These are phyloP conservation scores for Cordyceps fumosorosea DNA, from an alignment of 2,329 filamentous ascomycete species.

Conservation along the genomic window DNA sequence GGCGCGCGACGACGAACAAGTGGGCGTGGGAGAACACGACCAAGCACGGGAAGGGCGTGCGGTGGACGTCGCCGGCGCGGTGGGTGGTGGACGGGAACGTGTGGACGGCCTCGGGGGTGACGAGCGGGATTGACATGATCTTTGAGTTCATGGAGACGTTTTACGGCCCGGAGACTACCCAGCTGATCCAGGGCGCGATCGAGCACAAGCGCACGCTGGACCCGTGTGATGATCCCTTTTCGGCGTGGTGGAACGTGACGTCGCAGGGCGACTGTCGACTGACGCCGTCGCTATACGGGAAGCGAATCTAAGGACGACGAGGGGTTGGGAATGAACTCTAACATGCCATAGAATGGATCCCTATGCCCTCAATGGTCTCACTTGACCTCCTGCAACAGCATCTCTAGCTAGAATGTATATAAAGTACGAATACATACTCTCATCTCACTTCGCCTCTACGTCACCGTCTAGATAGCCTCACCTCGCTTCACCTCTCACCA, in stretches of 20 bases:
- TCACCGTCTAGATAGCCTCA: too few relatives aligned
- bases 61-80: constrained; percentile 54
- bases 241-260: constrained; percentile 11
- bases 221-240: constrained; percentile 18
- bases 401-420: too few relatives aligned
- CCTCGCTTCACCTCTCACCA: too few relatives aligned
- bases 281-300: not conserved
- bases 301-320: not conserved
- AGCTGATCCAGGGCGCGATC: constrained; percentile 10
- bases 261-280: constrained; percentile 9
- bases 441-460: too few relatives aligned
- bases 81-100: constrained; percentile 60
- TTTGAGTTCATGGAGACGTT: constrained; percentile 16
- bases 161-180: constrained; percentile 10
- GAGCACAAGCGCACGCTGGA: constrained; percentile 16
- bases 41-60: constrained; percentile 39
- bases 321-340: too few relatives aligned
- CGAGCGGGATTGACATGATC: constrained; percentile 16
- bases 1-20: constrained; percentile 61
- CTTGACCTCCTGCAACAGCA: too few relatives aligned
- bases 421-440: not conserved
- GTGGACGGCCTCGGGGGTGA: constrained; percentile 54
- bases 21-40: constrained; percentile 39
- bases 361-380: not conserved
- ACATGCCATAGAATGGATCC: not conserved